Evolutionary conservation across 805 yeast species (phyloP).

Genomic region (Monosporozyma servazzii): DNA sequence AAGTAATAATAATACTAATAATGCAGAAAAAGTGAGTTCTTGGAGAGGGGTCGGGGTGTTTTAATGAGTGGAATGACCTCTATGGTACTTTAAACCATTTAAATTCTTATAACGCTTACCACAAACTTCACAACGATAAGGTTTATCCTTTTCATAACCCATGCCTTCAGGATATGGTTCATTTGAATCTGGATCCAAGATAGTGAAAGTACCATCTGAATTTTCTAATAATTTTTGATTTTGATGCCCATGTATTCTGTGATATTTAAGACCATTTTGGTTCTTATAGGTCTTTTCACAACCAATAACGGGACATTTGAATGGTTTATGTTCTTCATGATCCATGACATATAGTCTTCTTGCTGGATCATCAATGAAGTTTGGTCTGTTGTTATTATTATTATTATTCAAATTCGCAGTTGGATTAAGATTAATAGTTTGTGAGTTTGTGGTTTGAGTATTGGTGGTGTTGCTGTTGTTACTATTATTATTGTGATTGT

Average conservation of each 20-base stretch:
- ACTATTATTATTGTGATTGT: background rate
- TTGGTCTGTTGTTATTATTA: constrained; percentile 25
- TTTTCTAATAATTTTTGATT: constrained; percentile 85
- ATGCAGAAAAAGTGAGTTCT: background rate
- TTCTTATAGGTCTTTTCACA: constrained; percentile 96
- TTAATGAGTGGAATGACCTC: constrained; percentile 95
- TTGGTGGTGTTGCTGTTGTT: background rate
- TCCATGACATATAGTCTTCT: constrained; percentile 88
- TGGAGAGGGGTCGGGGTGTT: background rate
- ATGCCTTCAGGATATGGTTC: constrained; percentile 89
- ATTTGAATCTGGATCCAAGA: constrained; percentile 84
- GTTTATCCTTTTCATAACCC: constrained; percentile 95
- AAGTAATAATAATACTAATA: background rate
- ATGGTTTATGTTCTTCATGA: constrained; percentile 86
- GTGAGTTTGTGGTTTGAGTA: background rate
- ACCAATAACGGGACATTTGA: constrained; percentile 95
- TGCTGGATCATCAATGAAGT: constrained; percentile 95
- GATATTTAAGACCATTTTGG: constrained; percentile 95
- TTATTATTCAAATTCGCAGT: background rate
- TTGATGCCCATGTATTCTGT: constrained; percentile 92
- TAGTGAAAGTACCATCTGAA: constrained; percentile 86
- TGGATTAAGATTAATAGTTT: background rate
- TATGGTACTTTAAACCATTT: constrained; percentile 92
- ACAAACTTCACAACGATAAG: constrained; percentile 96
- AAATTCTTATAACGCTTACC: constrained; percentile 94